A percentile compares a stretch with the other conserved stretches of the same genome.
These are phyloP conservation scores for Dryas octopetala DNA, from an alignment of 306 rosid genomes.

Conservation along the genomic window DNA sequence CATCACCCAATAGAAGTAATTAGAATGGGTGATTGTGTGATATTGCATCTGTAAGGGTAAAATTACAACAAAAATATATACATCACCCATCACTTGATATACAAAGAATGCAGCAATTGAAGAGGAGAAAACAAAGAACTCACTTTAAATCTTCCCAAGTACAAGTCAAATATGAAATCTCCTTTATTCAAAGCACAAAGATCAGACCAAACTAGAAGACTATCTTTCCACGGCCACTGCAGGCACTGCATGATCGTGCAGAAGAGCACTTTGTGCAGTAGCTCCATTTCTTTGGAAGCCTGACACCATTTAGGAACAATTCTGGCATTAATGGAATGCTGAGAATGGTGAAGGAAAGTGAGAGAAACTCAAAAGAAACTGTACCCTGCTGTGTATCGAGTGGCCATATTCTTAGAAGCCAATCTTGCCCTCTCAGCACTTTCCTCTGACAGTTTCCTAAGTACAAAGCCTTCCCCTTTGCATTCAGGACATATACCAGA, in stretches of 20 bases:
- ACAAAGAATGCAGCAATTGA: background rate
- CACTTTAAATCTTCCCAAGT: constrained; percentile 26
- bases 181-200: background rate
- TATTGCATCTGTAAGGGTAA: background rate
- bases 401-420: constrained; percentile 72
- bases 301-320: constrained; percentile 25
- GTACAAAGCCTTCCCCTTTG: constrained; percentile 94
- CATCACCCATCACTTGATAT: background rate
- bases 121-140: constrained; percentile 5
- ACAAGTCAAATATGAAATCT: background rate
- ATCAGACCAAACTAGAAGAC: constrained; percentile 39
- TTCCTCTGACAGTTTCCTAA: constrained; percentile 69
- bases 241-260: constrained; percentile 63
- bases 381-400: constrained; percentile 86
- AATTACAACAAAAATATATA: background rate
- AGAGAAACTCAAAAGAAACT: background rate
- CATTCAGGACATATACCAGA: constrained; percentile 92
- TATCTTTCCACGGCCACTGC: constrained; percentile 84
- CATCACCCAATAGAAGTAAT: background rate
- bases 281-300: constrained; percentile 99
- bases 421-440: constrained; percentile 71
- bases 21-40: background rate
- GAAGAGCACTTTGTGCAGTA: constrained; percentile 91
- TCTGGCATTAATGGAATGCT: background rate
- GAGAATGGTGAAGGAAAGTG: constrained; percentile 5